Percentiles rank a stretch among this genome's conserved stretches.
These are phyloP conservation scores for Fusarium subglutinans DNA, from an alignment of 2,329 filamentous ascomycete genomes.

Conservation along the genomic window DNA sequence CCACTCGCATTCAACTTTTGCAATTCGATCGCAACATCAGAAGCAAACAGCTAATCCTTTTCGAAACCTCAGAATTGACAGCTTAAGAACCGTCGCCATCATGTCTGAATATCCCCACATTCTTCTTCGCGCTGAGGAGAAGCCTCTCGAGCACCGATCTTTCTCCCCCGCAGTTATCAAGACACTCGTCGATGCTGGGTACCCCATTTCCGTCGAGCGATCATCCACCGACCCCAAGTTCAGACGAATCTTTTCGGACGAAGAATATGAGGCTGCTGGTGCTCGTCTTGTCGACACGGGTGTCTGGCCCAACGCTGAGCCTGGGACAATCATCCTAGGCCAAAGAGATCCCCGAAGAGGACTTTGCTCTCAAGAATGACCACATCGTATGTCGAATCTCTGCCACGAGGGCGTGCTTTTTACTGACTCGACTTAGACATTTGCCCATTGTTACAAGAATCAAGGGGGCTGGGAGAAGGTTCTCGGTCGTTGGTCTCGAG, in stretches of 20 bases:
- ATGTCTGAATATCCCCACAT: conserved; percentile 48
- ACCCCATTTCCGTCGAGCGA: conserved; percentile 73
- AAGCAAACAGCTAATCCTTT: conserved; percentile 9
- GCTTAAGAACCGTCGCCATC: conserved; percentile 3
- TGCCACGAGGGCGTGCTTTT: too few relatives aligned
- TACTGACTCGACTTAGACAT: conserved; percentile 53
- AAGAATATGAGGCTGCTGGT: conserved; percentile 70
- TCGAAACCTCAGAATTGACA: conserved; percentile 7
- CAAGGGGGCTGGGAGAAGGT: conserved; percentile 83
- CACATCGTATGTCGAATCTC: conserved; percentile 28
- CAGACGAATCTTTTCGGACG: conserved; percentile 72
- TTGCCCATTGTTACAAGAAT: conserved; percentile 79
- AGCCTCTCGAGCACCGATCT: conserved; percentile 56
- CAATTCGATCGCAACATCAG: not conserved
- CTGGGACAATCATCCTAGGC: conserved; percentile 76
- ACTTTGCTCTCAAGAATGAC: conserved; percentile 54
- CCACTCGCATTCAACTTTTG: not conserved
- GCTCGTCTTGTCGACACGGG: conserved; percentile 72
- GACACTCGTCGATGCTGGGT: conserved; percentile 72
- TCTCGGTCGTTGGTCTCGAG: conserved; percentile 80
- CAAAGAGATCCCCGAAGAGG: conserved; percentile 83
- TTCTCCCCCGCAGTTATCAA: conserved; percentile 58
- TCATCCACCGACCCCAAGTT: conserved; percentile 55
- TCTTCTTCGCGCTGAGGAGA: conserved; percentile 68
- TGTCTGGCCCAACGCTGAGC: conserved; percentile 73